Conservation (phyloP, 2,329 filamentous ascomycete species). For the Beauveria caledonica region DNA sequence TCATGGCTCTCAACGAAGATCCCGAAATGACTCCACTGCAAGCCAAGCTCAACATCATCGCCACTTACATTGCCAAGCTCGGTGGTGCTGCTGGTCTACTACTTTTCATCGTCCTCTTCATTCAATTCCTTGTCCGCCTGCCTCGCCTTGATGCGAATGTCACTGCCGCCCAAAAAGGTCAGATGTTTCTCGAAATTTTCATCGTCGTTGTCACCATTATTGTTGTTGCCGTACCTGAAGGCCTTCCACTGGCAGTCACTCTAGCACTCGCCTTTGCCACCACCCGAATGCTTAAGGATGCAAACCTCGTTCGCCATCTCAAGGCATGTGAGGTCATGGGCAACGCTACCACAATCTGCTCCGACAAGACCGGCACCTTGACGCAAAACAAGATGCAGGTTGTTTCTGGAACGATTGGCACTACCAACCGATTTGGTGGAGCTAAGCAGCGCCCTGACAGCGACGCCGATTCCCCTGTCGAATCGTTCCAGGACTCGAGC, state of each 20-base stretch:
- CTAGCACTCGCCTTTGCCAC: constrained; percentile 70
- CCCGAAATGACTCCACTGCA: constrained; percentile 70
- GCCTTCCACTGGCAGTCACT: constrained; percentile 69
- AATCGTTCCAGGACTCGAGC: constrained; percentile 20
- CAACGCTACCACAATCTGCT: constrained; percentile 64
- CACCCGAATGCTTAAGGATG: constrained; percentile 68
- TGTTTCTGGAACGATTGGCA: constrained; percentile 52
- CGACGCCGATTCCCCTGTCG: constrained; percentile 16
- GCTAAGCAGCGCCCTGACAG: constrained; percentile 19
- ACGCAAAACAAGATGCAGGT: constrained; percentile 64
- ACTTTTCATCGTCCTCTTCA: constrained; percentile 77
- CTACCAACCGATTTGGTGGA: constrained; percentile 45
- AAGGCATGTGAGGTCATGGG: constrained; percentile 78
- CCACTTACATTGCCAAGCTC: constrained; percentile 69
- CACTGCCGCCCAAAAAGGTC: constrained; percentile 65
- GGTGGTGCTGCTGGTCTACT: constrained; percentile 70
- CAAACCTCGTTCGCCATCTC: constrained; percentile 67
- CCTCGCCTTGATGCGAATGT: constrained; percentile 36
- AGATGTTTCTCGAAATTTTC: constrained; percentile 67
- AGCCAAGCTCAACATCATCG: constrained; percentile 65
- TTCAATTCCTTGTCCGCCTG: constrained; percentile 71
- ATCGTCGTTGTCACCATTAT: constrained; percentile 75
- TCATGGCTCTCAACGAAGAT: constrained; percentile 65
- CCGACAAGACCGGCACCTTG: constrained; percentile 59
- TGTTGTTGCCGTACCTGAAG: constrained; percentile 72